phyloP scores from a whole-genome alignment of 2,329 filamentous ascomycete genomes.

The Juglanconis juglandina region DNA sequence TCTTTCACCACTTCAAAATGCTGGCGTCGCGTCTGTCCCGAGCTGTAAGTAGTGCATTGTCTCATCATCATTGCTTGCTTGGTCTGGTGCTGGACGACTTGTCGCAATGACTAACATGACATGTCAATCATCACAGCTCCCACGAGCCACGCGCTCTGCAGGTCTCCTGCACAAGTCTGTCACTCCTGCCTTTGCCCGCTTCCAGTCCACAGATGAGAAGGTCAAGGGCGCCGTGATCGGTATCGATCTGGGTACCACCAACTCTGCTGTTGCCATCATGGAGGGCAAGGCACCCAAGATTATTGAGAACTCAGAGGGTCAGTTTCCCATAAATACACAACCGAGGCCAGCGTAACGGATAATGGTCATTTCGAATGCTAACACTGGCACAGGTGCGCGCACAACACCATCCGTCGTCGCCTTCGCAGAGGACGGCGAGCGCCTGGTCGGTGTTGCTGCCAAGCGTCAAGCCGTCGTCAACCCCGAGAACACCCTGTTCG shows the following conservation, averaged over 20 bases:
- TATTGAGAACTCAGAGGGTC: conserved; percentile 96
- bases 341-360: no score
- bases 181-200: conserved; percentile 70
- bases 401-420: conserved; percentile 94
- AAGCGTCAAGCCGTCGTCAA: conserved; percentile 99
- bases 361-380: conserved; percentile 5
- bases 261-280: conserved; percentile 96
- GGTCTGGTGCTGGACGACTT: background rate
- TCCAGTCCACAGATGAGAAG: conserved; percentile 79
- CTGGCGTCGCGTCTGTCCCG: conserved; percentile 68
- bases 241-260: conserved; percentile 97
- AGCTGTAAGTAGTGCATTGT: conserved; percentile 60
- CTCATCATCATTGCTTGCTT: background rate
- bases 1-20: conserved; percentile 53
- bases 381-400: conserved; percentile 61
- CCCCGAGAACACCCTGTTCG: conserved; percentile 97
- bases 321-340: conserved; percentile 20
- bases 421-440: conserved; percentile 92
- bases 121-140: conserved; percentile 56
- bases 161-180: conserved; percentile 67
- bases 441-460: conserved; percentile 92
- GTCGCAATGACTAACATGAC: background rate
- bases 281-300: conserved; percentile 94
- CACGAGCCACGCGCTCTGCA: conserved; percentile 71
- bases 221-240: conserved; percentile 94